Base-by-base conservation (phyloP, 352 stramenopile genomes). In the Phytopythium litorale region DNA sequence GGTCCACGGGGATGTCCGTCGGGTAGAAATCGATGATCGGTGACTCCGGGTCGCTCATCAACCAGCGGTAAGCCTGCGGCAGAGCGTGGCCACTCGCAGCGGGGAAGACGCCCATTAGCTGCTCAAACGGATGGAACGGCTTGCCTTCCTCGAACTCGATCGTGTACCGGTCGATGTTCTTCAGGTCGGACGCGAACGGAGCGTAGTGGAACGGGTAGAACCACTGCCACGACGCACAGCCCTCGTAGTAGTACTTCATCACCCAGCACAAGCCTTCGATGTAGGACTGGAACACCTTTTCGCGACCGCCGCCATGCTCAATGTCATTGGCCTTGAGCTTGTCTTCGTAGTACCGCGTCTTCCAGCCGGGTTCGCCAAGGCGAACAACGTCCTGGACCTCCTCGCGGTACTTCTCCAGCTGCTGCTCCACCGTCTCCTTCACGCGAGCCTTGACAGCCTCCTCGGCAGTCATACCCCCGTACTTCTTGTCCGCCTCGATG, bases 171-270 rank as follows among this genome's bases (percentile, higher is more conserved):
- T 93, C 84, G 37, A 98, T 89, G 62, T 96, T 93, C 43, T 78
- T 89, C 66, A 98, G 73, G 68, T 98, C 95, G 0, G 86, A 97
- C 25, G 96, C 87, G 48, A 98, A 95, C 4, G 95, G 95, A 0
- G 97, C 96, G 78, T 99, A 99, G 73, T 99, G 98, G 75, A 99
- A 99, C 3, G 97, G 98, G 73, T 98, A 99, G 72, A 99, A 99
- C 98, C 98, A 99, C 48, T 97, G 88, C 98, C 98, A 99, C 59
- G 91, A 98, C 51, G 97, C 96, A 72, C 98, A 99, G 1, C 98
- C 98, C 56, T 88, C 91, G 76, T 99, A 99, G 73, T 99, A 99
- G 79, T 99, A 99, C 28, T 93, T 91, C 72, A 99, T 92, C 69
- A 98, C 98, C 98, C 98, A 99, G 73, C 97, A 97, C 13, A 99